Evolutionary conservation across 768 basidiomycete species (phyloP).

Genomic region (Dentipellis sp.): DNA sequence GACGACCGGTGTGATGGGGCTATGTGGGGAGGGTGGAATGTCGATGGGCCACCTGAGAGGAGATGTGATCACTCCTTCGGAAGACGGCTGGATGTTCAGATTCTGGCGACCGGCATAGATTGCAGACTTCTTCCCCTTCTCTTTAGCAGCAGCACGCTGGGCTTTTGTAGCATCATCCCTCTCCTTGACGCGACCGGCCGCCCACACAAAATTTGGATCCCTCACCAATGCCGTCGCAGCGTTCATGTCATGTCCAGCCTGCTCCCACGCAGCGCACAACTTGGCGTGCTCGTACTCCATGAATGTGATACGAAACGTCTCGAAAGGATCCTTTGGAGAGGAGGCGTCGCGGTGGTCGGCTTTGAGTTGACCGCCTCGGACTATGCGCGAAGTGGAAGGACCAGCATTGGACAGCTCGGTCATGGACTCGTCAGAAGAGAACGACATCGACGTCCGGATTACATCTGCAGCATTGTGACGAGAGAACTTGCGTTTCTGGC

Average conservation of each 20-base stretch:
- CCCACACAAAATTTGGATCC: conserved; percentile 34
- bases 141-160: conserved; percentile 51
- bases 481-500: conserved; percentile 37
- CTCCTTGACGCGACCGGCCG: conserved; percentile 55
- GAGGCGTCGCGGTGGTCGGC: not conserved
- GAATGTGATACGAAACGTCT: conserved; percentile 51
- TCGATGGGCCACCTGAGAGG: conserved; percentile 19
- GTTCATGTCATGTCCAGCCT: conserved; percentile 50
- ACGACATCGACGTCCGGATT: conserved; percentile 27
- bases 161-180: conserved; percentile 67
- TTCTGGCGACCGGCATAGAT: conserved; percentile 65
- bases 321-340: conserved; percentile 12
- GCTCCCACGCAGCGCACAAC: conserved; percentile 59
- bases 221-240: conserved; percentile 49
- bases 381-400: conserved; percentile 21
- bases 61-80: not conserved
- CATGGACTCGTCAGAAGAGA: conserved; percentile 65
- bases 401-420: conserved; percentile 35
- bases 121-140: conserved; percentile 75
- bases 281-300: conserved; percentile 33
- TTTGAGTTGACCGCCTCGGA: conserved; percentile 9
- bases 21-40: conserved; percentile 27
- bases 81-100: conserved; percentile 30
- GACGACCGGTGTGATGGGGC: conserved; percentile 34
- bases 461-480: conserved; percentile 25